Evolutionary conservation across 257 asterid species (phyloP), one percentile per base, ranked within the genome.

Genomic region (Nicotiana undulata): DNA sequence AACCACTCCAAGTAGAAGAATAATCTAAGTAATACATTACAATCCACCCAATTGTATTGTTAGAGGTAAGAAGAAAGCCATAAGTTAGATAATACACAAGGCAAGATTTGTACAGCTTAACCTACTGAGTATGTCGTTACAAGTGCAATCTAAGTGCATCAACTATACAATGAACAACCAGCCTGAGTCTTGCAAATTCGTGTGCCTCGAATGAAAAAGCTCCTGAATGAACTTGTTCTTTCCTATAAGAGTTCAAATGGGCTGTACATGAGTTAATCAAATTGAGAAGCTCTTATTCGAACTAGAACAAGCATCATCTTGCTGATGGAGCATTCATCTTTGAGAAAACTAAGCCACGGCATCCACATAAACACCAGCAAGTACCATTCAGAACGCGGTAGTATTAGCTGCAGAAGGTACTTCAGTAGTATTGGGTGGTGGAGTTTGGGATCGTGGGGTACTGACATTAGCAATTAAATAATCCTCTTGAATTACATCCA

Each of bases 371-470:
- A 60, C 32, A 65, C 44, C 75, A 16, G 59, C 66, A 5, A 22
- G 24, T 67, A 60, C 31, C 46, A 52, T 81, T 87, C 49, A 85
- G 63, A 83, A 85, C 76, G 83, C 90, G 3, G 87, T 56, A 53
- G 87, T 76, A 56, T 82, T 86, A 72, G 87, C 77, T 34, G 85
- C 81, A 63, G 86, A 65, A 65, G 90, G 83, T 81, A 79, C 68
- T 79, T 85, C 84, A 29, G 84, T 81, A 61, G 88, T 67, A 53
- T 34, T 29, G 31, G 92, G 87, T 68, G 91, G 88, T 15, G 91
- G 90, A 80, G 93, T 90, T 80, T 86, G 87, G 76, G 86, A 84
- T 80, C 78, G 85, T 34, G 92, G 89, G 0, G 89, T 82, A 79
- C 84, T 81, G 67, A 85, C 86, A 79, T 77, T 86, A 63, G 86